Conservation (phyloP, 176 grass and related monocot genomes). For the Oryza glumipatula region DNA sequence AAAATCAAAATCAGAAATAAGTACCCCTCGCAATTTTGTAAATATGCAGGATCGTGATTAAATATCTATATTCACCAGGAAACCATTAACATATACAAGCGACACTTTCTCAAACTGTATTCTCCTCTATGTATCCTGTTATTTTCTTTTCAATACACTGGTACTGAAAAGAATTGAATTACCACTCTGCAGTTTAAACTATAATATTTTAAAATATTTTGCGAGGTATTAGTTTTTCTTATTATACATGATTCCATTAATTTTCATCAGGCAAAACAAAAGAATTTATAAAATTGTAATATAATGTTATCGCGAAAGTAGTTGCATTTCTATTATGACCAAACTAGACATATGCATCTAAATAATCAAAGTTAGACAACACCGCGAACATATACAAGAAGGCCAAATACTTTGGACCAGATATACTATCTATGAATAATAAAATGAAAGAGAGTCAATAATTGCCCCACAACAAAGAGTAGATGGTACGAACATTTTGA, state of each 20-base stretch:
- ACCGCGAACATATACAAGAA: background rate
- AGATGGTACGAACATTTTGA: background rate
- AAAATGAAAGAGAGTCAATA: background rate
- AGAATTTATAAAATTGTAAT: background rate
- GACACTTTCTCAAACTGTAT: background rate
- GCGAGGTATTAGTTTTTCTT: too few species aligned
- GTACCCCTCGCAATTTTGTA: background rate
- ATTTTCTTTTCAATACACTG: background rate
- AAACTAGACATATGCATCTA: background rate
- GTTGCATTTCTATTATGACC: background rate
- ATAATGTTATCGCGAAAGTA: slow-evolving; percentile 2
- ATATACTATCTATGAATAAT: slow-evolving; percentile 5
- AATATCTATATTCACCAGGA: slow-evolving; percentile 14
- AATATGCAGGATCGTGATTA: background rate
- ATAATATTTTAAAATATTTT: background rate
- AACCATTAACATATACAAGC: slow-evolving; percentile 23
- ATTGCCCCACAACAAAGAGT: background rate
- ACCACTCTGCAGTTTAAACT: background rate
- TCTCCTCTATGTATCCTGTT: background rate
- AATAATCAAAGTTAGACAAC: background rate
- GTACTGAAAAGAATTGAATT: background rate
- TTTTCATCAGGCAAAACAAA: background rate
- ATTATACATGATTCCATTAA: background rate
- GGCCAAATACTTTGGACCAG: background rate
- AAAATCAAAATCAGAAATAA: background rate